phyloP scores from a whole-genome alignment of 176 grass and related monocot species.

The Themeda triandra region DNA sequence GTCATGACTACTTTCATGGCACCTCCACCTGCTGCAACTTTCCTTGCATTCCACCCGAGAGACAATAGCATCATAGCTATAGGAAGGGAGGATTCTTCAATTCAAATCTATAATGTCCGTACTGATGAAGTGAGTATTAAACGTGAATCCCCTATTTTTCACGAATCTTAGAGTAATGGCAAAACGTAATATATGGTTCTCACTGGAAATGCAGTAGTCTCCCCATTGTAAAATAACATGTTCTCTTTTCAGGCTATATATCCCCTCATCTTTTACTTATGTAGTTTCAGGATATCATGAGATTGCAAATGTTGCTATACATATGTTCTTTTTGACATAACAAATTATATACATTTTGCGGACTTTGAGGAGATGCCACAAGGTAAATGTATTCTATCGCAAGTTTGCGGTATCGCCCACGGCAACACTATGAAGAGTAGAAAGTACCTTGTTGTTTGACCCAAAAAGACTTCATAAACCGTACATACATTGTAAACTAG shows the following conservation, averaged over 20 bases:
- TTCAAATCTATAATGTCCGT: conserved; percentile 60
- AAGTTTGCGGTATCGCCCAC: too few relatives aligned
- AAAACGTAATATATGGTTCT: neutral
- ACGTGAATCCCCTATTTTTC: neutral
- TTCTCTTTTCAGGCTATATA: neutral
- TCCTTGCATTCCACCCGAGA: neutral
- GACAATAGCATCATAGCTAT: conserved; percentile 50
- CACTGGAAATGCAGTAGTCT: neutral
- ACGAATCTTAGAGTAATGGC: too few relatives aligned
- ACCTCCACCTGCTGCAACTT: conserved; percentile 58
- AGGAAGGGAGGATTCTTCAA: conserved; percentile 64
- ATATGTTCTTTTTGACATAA: neutral
- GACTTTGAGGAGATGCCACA: too few relatives aligned
- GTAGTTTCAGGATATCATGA: neutral
- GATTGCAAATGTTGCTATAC: neutral
- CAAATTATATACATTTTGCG: too few relatives aligned
- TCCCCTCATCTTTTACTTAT: neutral
- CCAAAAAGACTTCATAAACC: neutral
- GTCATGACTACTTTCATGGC: conserved; percentile 54
- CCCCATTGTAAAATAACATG: neutral
- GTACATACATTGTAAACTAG: neutral
- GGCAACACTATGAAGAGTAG: neutral
- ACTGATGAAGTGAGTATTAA: conserved; percentile 25
- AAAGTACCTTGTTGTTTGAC: neutral
- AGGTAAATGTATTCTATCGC: too few relatives aligned